Evolutionary conservation across 2,329 filamentous ascomycete species (phyloP).

Genomic region (Aspergillus unguis): DNA sequence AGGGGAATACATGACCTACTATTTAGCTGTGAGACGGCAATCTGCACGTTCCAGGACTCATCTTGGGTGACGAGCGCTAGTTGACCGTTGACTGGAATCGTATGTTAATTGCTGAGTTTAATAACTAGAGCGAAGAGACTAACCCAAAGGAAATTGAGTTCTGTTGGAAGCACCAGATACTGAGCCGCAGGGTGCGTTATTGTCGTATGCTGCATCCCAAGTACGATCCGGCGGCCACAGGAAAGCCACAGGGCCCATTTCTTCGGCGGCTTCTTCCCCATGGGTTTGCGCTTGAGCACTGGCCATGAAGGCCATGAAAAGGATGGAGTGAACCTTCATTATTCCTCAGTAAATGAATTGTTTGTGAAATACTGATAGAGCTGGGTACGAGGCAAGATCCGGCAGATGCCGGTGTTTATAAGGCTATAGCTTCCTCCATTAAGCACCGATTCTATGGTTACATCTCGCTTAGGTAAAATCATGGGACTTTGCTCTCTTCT

Average conservation of each 20-base stretch:
- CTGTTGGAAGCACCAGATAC: slow-evolving; percentile 47
- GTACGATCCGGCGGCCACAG: slow-evolving; percentile 59
- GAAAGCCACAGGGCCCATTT: slow-evolving; percentile 59
- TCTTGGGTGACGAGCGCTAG: slow-evolving; percentile 57
- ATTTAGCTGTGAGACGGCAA: slow-evolving; percentile 53
- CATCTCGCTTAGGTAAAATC: background rate
- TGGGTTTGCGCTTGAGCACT: background rate
- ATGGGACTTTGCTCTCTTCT: background rate
- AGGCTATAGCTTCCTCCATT: background rate
- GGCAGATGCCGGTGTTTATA: slow-evolving; percentile 2
- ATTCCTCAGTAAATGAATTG: background rate
- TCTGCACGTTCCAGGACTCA: slow-evolving; percentile 54
- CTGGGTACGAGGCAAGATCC: background rate
- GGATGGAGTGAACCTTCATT: background rate
- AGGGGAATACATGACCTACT: slow-evolving; percentile 36
- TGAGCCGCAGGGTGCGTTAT: slow-evolving; percentile 58
- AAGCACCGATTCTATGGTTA: background rate
- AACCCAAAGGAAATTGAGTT: slow-evolving; percentile 57
- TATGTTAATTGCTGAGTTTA: background rate
- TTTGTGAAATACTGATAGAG: too few species aligned
- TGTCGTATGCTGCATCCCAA: slow-evolving; percentile 56
- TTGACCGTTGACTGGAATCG: slow-evolving; percentile 50
- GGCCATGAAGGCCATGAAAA: background rate
- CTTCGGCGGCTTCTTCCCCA: slow-evolving; percentile 18
- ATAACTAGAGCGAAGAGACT: slow-evolving; percentile 9